Base-by-base conservation (phyloP, 306 rosid genomes). In the Lupinus albus region DNA sequence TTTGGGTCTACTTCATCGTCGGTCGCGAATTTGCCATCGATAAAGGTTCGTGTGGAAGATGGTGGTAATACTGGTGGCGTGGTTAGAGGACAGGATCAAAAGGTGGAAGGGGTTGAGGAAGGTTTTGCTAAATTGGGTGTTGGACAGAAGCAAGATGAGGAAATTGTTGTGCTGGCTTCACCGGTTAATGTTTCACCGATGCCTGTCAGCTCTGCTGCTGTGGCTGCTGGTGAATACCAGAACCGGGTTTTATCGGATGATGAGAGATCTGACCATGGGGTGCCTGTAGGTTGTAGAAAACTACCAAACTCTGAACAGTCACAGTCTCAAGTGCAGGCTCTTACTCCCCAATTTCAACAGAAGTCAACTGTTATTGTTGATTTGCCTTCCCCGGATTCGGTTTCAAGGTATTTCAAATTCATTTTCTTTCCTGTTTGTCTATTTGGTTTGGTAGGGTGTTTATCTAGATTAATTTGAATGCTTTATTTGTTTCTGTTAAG, bases 1-100 rank as follows among this genome's bases (percentile, higher is more conserved):
- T 90, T 90, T 30, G 95, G 96, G 35, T 90, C 96, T 8, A 82
- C 91, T 6, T 85, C 95, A 0, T 90, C 96, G 25, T 81, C 87
- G 41, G 41, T 92, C 90, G 87, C 83, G 47, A 85, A 84, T 69
- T 70, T 87, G 76, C 89, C 89, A 11, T 88, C 88, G 68, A 90
- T 87, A 64, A 81, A 83, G 50, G 92, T 86, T 52, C 87, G 79
- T 47, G 83, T 77, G 14, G 89, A 87, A 46, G 89, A 84, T 11
- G 77, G 78, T 50, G 81, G 79, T 13, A 11, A 25, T 11, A 52
- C 64, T 47, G 61, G 59, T 17, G 82, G 74, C 63, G 84, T 73
- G 51, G 70, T 61, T 8, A 81, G 85, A 73, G 51, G 47, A 69
- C 83, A 63, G 64, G 92, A 85, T 81, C 96, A 87, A 71, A 87